A percentile compares a stretch with the other conserved stretches of the same genome.
Conservation (phyloP, 2,329 filamentous ascomycete genomes). For the Cladosporium sp. region DNA sequence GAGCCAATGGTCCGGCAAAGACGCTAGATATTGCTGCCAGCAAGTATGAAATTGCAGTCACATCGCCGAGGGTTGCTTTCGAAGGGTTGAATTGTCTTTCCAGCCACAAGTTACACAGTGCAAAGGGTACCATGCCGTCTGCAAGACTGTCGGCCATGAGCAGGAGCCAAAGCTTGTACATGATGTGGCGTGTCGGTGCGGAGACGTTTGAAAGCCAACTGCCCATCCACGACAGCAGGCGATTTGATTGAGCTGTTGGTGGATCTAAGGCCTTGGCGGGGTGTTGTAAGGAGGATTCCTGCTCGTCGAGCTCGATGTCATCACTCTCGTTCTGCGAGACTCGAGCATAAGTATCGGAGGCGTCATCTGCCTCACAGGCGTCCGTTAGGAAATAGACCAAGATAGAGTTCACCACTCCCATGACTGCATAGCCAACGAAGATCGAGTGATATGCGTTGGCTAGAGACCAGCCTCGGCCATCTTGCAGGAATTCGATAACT, state of each 20-base stretch:
- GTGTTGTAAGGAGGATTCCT: not conserved
- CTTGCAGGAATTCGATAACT: constrained; percentile 50
- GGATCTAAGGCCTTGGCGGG: not conserved
- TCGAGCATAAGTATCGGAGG: constrained; percentile 35
- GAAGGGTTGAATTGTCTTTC: constrained; percentile 55
- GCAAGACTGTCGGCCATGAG: constrained; percentile 70
- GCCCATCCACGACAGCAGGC: constrained; percentile 24
- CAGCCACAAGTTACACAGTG: constrained; percentile 58
- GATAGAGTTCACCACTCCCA: constrained; percentile 55
- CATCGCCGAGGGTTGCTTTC: constrained; percentile 55
- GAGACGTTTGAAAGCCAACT: constrained; percentile 57
- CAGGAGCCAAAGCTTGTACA: constrained; percentile 65
- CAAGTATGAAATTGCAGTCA: constrained; percentile 52
- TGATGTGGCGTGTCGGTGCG: constrained; percentile 52
- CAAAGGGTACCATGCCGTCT: constrained; percentile 60
- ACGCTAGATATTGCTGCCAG: constrained; percentile 46
- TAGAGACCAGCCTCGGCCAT: constrained; percentile 50
- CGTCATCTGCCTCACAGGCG: constrained; percentile 50
- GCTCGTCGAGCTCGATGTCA: constrained; percentile 25
- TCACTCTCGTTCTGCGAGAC: constrained; percentile 32
- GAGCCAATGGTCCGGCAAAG: constrained; percentile 63
- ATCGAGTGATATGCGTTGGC: constrained; percentile 57
- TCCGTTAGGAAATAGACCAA: constrained; percentile 51
- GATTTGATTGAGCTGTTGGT: not conserved
- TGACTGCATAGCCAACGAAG: constrained; percentile 60